A percentile compares a stretch with the other conserved stretches of the same genome.
Evolutionary conservation across 306 rosid genomes (phyloP).

Genomic region (Cucumis melo): DNA sequence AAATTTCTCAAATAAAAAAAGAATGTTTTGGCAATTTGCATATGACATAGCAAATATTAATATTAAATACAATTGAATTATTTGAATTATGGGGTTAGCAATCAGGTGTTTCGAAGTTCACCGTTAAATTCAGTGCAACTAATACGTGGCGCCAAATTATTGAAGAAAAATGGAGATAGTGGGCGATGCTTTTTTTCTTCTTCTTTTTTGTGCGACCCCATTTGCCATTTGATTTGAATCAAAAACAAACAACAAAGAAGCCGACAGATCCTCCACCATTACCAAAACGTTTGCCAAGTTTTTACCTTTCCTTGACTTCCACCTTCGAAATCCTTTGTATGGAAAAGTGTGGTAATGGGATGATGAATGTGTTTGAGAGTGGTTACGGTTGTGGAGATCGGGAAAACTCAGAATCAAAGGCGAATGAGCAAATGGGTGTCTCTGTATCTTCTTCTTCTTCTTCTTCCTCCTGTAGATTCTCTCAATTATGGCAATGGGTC

Average conservation of each 20-base stretch:
- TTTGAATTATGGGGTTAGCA: neutral
- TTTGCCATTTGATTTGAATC: neutral
- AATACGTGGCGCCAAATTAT: neutral
- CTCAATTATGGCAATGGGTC: neutral
- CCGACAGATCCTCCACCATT: slow-evolving; percentile 1
- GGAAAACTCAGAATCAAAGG: neutral
- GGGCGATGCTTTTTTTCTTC: neutral
- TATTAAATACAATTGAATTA: too few relatives aligned
- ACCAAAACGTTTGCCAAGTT: neutral
- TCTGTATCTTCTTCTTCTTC: neutral
- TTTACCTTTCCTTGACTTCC: neutral
- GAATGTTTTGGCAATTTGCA: neutral
- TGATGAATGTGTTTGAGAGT: neutral
- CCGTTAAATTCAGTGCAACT: neutral
- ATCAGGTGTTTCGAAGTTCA: neutral
- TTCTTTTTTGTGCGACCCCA: neutral
- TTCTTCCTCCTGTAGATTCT: neutral
- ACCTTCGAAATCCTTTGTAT: neutral
- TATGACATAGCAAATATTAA: neutral
- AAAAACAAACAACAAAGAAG: neutral
- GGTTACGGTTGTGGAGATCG: neutral
- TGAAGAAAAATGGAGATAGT: neutral
- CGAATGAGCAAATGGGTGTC: neutral
- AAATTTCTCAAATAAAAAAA: too few relatives aligned
- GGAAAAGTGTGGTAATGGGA: neutral